Evolutionary conservation across 1,284 basidiomycete genomes (phyloP), one percentile per base, ranked within the genome.

Genomic region (Trametes polyzona): DNA sequence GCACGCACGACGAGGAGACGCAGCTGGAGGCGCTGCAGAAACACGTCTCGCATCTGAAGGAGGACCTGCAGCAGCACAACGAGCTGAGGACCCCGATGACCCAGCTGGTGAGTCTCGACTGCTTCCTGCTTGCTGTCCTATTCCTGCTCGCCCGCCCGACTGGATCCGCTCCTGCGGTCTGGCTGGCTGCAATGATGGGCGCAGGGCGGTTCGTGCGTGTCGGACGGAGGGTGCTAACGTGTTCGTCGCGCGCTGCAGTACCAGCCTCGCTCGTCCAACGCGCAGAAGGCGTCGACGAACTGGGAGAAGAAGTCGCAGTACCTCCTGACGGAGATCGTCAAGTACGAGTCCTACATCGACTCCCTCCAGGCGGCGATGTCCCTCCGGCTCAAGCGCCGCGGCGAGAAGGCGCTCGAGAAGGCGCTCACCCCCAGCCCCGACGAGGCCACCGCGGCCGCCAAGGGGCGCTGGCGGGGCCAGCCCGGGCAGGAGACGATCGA

Each of bases 281-380:
- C 84, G 1, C 69, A 77, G 60, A 97, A 90, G 72, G 90, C 96
- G 0, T 79, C 86, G 62, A 82, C 82, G 51, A 99, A 99, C 71
- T 99, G 96, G 95, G 91, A 94, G 71, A 88, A 88, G 67, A 95
- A 93, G 71, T 93, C 90, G 8, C 87, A 92, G 68, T 93, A 93
- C 71, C 77, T 98, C 40, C 79, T 96, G 53, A 86, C 89, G 14
- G 96, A 99, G 75, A 92, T 95, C 47, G 91, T 95, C 71, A 98
- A 98, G 72, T 99, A 97, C 73, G 88, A 94, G 51, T 91, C 90
- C n/a, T 99, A 99, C 73, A 88, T 95, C 57, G 94, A 97, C 61
- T 91, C 92, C 7, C 78, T 99, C 26, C 84, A 89, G 68, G 74
- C 79, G 16, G 94, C 90, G 23, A 95, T 96, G 83, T 75, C 77